phyloP scores from a whole-genome alignment of 2,329 filamentous ascomycete species.

The Botrytis fragariae region DNA sequence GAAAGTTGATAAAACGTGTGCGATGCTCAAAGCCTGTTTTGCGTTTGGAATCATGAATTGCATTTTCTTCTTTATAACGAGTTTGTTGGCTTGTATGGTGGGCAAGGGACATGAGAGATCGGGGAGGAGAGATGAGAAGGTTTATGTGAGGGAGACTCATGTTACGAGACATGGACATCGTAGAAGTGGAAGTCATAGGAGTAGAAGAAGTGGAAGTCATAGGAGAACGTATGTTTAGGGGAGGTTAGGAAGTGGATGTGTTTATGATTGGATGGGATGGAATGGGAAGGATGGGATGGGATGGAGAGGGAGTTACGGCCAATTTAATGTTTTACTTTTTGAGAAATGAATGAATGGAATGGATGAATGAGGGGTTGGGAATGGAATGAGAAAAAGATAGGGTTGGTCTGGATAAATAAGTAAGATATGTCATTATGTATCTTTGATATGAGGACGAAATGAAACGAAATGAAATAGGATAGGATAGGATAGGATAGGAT shows the following conservation, averaged over 20 bases:
- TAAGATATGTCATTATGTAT: not conserved
- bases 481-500: not conserved
- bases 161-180: slow-evolving; percentile 34
- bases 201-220: slow-evolving; percentile 30
- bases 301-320: not conserved
- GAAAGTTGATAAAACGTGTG: slow-evolving; percentile 71
- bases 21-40: slow-evolving; percentile 88
- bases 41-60: slow-evolving; percentile 87
- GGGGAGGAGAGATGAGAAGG: slow-evolving; percentile 23
- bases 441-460: not conserved
- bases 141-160: slow-evolving; percentile 36
- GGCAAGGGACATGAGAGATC: slow-evolving; percentile 19
- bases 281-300: not conserved
- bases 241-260: no score
- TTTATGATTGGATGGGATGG: not conserved
- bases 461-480: not conserved
- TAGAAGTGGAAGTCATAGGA: slow-evolving; percentile 36
- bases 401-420: not conserved
- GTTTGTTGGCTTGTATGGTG: slow-evolving; percentile 59
- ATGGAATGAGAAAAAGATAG: not conserved
- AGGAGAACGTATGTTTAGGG: slow-evolving; percentile 38
- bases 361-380: not conserved
- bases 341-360: not conserved
- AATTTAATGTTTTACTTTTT: not conserved
- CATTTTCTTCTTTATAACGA: slow-evolving; percentile 76